Percentiles rank a stretch among this genome's conserved stretches.
These are phyloP conservation scores for Phlebiopsis gigantea DNA, from an alignment of 768 basidiomycete species.

Conservation along the genomic window DNA sequence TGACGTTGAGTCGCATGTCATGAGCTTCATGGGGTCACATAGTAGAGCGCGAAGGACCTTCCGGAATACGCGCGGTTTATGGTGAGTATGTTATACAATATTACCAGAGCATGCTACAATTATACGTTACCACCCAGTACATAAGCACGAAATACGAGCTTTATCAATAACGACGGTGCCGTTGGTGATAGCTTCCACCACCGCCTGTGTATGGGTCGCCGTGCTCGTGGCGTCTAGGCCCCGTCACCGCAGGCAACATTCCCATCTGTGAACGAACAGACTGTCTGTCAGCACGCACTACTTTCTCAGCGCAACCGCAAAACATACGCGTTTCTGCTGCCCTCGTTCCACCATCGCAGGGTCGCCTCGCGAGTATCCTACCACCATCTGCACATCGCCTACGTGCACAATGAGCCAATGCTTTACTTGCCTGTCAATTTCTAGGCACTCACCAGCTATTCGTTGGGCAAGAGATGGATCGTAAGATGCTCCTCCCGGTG, in stretches of 20 bases:
- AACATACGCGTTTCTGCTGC: neutral
- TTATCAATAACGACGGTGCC: neutral
- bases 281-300: too few species aligned
- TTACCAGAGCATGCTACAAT: too few species aligned
- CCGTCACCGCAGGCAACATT: neutral
- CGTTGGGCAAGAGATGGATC: neutral
- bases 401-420: neutral
- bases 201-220: neutral
- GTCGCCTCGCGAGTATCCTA: neutral
- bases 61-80: too few species aligned
- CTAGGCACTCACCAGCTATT: neutral
- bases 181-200: neutral
- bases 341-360: neutral
- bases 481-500: neutral
- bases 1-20: too few species aligned
- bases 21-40: too few species aligned
- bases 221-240: neutral
- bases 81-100: too few species aligned
- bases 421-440: neutral
- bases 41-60: too few species aligned
- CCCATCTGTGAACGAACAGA: neutral
- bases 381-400: neutral
- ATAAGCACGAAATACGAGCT: too few species aligned
- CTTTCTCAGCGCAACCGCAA: too few species aligned
- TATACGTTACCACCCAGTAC: too few species aligned